Conservation (phyloP, 345 rosid species). For the Linum tenue region DNA sequence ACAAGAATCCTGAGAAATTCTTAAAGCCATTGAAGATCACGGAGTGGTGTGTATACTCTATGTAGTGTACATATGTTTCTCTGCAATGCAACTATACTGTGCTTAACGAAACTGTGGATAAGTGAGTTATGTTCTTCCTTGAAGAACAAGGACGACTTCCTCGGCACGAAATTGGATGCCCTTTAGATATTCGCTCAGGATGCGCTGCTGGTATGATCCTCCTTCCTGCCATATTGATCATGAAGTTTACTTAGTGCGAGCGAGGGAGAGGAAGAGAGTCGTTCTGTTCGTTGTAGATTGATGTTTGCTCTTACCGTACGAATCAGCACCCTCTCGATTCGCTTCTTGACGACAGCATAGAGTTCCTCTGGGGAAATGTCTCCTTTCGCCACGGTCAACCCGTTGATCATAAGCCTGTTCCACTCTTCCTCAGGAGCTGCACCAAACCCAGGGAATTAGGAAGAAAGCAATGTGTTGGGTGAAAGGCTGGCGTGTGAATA, state of each 20-base stretch:
- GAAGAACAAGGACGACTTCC: conserved; percentile 48
- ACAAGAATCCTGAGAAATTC: too few relatives aligned
- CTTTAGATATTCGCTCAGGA: conserved; percentile 61
- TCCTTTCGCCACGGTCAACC: conserved; percentile 66
- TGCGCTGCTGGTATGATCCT: conserved; percentile 84
- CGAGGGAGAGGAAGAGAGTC: not conserved
- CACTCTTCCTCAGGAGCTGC: conserved; percentile 88
- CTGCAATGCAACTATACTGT: too few relatives aligned
- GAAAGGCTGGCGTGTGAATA: not conserved
- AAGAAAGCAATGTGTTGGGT: not conserved
- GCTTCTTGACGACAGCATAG: conserved; percentile 60
- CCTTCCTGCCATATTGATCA: conserved; percentile 50
- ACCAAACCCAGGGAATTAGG: conserved; percentile 8
- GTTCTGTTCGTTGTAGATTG: not conserved
- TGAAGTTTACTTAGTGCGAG: not conserved
- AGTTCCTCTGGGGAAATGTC: conserved; percentile 53
- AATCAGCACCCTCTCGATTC: conserved; percentile 63
- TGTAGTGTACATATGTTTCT: too few relatives aligned
- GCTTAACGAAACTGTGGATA: not conserved
- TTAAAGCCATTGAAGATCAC: too few relatives aligned
- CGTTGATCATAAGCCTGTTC: conserved; percentile 63
- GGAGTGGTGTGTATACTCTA: too few relatives aligned
- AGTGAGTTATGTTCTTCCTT: conserved; percentile 21
- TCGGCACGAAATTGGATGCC: conserved; percentile 67
- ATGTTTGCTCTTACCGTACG: conserved; percentile 51